Evolutionary conservation across 2,329 filamentous ascomycete genomes (phyloP).

Genomic region (Calonectria leucothoes): DNA sequence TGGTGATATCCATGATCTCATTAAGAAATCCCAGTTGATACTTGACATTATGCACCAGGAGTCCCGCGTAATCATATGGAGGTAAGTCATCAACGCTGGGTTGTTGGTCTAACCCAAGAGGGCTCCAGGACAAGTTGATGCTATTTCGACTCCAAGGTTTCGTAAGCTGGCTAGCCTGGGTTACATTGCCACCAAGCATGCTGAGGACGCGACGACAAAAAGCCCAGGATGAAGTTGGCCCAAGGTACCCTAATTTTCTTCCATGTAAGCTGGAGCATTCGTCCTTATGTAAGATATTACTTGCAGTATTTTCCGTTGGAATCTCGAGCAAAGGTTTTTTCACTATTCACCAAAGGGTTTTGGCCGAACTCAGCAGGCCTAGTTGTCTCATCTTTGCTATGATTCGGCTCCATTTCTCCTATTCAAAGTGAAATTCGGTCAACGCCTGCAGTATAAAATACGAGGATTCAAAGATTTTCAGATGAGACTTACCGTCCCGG

Average conservation of each 20-base stretch:
- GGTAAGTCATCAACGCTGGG: constrained; percentile 13
- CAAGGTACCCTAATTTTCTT: not conserved
- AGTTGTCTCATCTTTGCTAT: not conserved
- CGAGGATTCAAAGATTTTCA: no score
- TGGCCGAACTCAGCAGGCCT: not conserved
- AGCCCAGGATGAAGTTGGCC: not conserved
- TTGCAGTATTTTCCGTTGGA: not conserved
- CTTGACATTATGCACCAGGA: constrained; percentile 6
- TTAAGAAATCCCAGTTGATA: constrained; percentile 17
- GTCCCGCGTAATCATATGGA: constrained; percentile 11
- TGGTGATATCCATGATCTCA: constrained; percentile 10
- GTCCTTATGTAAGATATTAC: not conserved
- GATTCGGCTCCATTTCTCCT: not conserved
- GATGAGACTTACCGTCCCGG: not conserved
- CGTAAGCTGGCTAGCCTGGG: not conserved
- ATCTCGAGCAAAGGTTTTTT: not conserved
- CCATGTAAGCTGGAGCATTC: not conserved
- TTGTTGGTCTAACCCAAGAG: constrained; percentile 3
- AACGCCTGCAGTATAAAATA: not conserved
- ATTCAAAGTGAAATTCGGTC: not conserved
- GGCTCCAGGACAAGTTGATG: constrained; percentile 6
- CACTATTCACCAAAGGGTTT: not conserved
- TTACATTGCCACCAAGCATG: not conserved
- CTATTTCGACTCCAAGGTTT: not conserved
- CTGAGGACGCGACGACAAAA: not conserved